A percentile compares a stretch with the other conserved stretches of the same genome.
Evolutionary conservation across 2,329 filamentous ascomycete genomes (phyloP).

Genomic region (Monosporascus sp.): DNA sequence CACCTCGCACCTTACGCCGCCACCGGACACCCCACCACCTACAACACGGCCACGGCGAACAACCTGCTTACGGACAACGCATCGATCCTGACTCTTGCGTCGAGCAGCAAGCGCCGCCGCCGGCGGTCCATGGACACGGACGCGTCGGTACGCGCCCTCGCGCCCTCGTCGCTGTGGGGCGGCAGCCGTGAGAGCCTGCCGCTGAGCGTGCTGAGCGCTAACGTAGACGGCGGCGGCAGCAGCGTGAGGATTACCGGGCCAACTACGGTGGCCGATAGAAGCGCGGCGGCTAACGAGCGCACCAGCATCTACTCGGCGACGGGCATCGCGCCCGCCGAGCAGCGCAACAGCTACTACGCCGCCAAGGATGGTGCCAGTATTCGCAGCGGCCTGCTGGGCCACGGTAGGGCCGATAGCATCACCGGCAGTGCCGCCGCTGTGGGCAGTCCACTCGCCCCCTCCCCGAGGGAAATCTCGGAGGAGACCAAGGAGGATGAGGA

Average conservation of each 20-base stretch:
- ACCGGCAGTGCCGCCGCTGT: slow-evolving; percentile 65
- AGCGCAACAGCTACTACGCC: slow-evolving; percentile 78
- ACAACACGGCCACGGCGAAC: slow-evolving; percentile 73
- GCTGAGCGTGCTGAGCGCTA: slow-evolving; percentile 71
- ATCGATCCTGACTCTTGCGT: slow-evolving; percentile 78
- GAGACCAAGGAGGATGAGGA: slow-evolving; percentile 18
- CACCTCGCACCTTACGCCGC: slow-evolving; percentile 51
- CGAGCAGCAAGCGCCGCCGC: slow-evolving; percentile 72
- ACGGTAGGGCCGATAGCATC: slow-evolving; percentile 77
- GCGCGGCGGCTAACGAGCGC: slow-evolving; percentile 51
- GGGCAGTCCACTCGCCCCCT: slow-evolving; percentile 57
- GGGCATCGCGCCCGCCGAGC: slow-evolving; percentile 59
- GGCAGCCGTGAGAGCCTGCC: slow-evolving; percentile 76
- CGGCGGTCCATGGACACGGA: slow-evolving; percentile 80
- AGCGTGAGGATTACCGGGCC: slow-evolving; percentile 40
- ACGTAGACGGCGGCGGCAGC: slow-evolving; percentile 46
- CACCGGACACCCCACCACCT: slow-evolving; percentile 59
- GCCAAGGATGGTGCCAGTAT: slow-evolving; percentile 69
- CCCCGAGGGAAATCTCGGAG: slow-evolving; percentile 31
- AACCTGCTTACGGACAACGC: slow-evolving; percentile 80
- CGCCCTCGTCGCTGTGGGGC: slow-evolving; percentile 76
- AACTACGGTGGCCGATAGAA: slow-evolving; percentile 2
- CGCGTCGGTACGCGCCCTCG: slow-evolving; percentile 78
- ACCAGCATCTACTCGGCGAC: slow-evolving; percentile 77
- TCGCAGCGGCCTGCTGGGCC: slow-evolving; percentile 70